A percentile compares a stretch with the other conserved stretches of the same genome.
Conservation (phyloP, 306 rosid genomes). For the Alnus glutinosa region DNA sequence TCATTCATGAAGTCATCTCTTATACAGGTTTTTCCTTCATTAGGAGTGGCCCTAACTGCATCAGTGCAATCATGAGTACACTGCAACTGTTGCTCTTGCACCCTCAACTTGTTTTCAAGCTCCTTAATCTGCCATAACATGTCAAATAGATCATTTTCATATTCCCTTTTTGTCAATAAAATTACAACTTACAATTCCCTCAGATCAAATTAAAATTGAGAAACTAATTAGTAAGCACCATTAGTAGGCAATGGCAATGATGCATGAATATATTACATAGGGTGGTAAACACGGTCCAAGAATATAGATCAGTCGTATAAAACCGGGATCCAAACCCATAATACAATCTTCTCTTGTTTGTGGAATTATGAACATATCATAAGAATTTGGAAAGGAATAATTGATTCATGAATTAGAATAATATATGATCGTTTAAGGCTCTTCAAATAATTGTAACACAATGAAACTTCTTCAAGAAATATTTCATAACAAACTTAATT, state of each 20-base stretch:
- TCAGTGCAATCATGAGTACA: slow-evolving; percentile 43
- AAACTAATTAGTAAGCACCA: not conserved
- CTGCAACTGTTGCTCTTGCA: slow-evolving; percentile 53
- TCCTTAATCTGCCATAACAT: slow-evolving; percentile 63
- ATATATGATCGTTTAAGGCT: no score
- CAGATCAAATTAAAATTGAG: not conserved
- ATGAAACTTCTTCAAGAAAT: no score
- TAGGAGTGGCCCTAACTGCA: slow-evolving; percentile 54
- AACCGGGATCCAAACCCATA: no score
- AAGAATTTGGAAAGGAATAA: no score
- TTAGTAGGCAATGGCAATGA: not conserved
- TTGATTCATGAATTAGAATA: no score
- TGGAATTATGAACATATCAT: no score
- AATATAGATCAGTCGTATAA: no score
- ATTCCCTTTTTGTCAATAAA: not conserved
- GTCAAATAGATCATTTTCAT: slow-evolving; percentile 7
- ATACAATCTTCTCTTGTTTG: no score
- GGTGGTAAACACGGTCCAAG: no score
- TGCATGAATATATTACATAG: no score
- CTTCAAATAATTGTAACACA: no score
- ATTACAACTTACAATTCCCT: not conserved
- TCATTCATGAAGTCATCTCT: slow-evolving; percentile 50
- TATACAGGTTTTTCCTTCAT: slow-evolving; percentile 31
- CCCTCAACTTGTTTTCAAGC: slow-evolving; percentile 60
- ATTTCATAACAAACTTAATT: not conserved